These are phyloP conservation scores for Kodamaea leandrae DNA, from an alignment of 805 yeast species.

Conservation along the genomic window DNA sequence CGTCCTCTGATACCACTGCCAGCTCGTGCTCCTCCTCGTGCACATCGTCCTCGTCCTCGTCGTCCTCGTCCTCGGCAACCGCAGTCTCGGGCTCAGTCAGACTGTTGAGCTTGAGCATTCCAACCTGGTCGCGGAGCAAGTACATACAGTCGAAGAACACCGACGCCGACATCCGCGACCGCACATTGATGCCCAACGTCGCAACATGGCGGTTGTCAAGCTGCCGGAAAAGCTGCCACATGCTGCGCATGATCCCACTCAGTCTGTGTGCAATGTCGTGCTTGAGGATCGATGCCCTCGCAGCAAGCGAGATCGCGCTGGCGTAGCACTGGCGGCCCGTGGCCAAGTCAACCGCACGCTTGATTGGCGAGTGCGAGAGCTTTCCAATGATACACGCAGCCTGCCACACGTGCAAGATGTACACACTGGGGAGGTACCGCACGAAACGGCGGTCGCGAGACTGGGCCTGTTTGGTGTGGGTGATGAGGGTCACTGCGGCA, in stretches of 20 bases:
- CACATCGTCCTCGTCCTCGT: constrained; percentile 13
- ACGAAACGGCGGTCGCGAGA: constrained; percentile 59
- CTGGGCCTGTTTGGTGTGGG: constrained; percentile 64
- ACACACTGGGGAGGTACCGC: constrained; percentile 78
- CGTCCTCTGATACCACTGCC: constrained; percentile 22
- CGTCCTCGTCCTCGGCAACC: constrained; percentile 17
- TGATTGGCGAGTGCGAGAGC: constrained; percentile 71
- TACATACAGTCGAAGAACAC: constrained; percentile 89
- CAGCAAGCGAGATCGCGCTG: constrained; percentile 63
- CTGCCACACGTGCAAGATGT: constrained; percentile 85
- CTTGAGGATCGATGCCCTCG: constrained; percentile 79
- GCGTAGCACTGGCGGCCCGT: constrained; percentile 70
- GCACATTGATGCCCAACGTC: constrained; percentile 51
- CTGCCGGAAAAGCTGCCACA: constrained; percentile 83
- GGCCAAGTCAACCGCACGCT: constrained; percentile 61
- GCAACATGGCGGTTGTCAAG: constrained; percentile 53
- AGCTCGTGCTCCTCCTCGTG: too few species aligned
- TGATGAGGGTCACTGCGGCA: constrained; percentile 69
- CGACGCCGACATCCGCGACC: constrained; percentile 88
- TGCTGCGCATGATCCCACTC: constrained; percentile 88
- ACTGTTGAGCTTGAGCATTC: constrained; percentile 67
- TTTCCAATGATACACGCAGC: constrained; percentile 82
- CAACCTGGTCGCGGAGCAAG: constrained; percentile 81
- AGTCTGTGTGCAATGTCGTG: constrained; percentile 93
- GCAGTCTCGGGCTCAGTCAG: too few species aligned